These are phyloP conservation scores for Grosmannia serpens DNA, from an alignment of 2,329 filamentous ascomycete genomes.

Conservation along the genomic window DNA sequence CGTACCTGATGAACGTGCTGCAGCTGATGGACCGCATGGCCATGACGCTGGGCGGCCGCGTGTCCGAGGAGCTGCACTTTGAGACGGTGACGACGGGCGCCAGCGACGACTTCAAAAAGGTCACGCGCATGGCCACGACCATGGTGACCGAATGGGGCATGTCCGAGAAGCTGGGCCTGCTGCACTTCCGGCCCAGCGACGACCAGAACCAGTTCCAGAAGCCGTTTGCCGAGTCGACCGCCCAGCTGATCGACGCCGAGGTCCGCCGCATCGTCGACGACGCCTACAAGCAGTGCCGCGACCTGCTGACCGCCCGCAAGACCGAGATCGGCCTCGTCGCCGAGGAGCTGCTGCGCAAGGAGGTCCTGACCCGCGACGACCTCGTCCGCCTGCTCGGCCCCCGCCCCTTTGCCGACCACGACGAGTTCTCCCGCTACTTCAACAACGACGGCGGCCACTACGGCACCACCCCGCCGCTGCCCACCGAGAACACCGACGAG, in stretches of 20 bases:
- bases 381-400: slow-evolving; percentile 80
- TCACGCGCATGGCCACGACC: slow-evolving; percentile 85
- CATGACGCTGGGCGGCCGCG: slow-evolving; percentile 92
- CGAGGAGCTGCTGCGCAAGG: slow-evolving; percentile 85
- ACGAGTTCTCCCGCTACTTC: slow-evolving; percentile 95
- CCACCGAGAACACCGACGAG: slow-evolving; percentile 21
- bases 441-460: slow-evolving; percentile 42
- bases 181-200: slow-evolving; percentile 73
- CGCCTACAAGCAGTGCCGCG: slow-evolving; percentile 82
- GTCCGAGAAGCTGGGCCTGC: slow-evolving; percentile 84
- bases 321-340: slow-evolving; percentile 79
- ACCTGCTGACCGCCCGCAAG: slow-evolving; percentile 76
- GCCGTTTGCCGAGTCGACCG: slow-evolving; percentile 91
- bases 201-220: slow-evolving; percentile 70
- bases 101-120: slow-evolving; percentile 96
- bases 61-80: slow-evolving; percentile 94
- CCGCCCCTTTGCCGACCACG: slow-evolving; percentile 70
- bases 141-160: slow-evolving; percentile 99
- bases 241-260: slow-evolving; percentile 82
- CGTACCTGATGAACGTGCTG: slow-evolving; percentile 89
- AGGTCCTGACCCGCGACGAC: slow-evolving; percentile 84
- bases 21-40: slow-evolving; percentile 99
- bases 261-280: slow-evolving; percentile 85
- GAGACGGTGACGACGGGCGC: slow-evolving; percentile 91
- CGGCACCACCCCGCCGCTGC: slow-evolving; percentile 44